phyloP scores from a whole-genome alignment of 2,329 filamentous ascomycete species.

The Pestalotiopsis sp. region DNA sequence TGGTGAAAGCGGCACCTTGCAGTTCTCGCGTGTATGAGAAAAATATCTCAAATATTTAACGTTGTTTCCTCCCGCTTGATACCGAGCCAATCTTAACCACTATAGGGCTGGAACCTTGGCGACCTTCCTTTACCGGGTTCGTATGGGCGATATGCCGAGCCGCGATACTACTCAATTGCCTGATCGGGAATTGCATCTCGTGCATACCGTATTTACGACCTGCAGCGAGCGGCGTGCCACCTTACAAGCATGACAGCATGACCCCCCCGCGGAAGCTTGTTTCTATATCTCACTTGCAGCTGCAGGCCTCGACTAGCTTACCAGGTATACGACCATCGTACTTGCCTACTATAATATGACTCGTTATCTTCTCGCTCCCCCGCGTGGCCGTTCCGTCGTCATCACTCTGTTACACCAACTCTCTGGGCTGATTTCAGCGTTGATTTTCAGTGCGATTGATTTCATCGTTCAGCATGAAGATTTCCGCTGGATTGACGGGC shows the following conservation, averaged over 20 bases:
- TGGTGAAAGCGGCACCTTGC: neutral
- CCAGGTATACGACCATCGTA: neutral
- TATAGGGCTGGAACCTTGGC: neutral
- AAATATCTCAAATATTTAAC: neutral
- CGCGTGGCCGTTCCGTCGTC: neutral
- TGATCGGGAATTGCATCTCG: neutral
- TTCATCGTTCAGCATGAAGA: conserved; percentile 7
- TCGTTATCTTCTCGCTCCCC: neutral
- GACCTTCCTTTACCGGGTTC: conserved; percentile 4
- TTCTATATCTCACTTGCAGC: neutral
- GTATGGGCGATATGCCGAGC: neutral
- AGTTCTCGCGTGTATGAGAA: neutral
- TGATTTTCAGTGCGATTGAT: neutral
- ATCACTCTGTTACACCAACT: neutral
- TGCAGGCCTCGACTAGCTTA: neutral
- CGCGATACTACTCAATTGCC: conserved; percentile 8
- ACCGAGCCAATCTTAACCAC: neutral
- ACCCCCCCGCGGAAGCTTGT: neutral
- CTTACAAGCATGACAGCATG: neutral
- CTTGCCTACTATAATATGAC: neutral
- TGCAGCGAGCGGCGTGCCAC: neutral
- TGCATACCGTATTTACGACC: neutral
- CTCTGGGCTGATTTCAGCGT: neutral
- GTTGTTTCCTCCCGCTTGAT: neutral
- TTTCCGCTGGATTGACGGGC: neutral